Evolutionary conservation across 2,329 filamentous ascomycete species (phyloP), one percentile per base, ranked within the genome.

Genomic region (Fusarium drepaniforme): DNA sequence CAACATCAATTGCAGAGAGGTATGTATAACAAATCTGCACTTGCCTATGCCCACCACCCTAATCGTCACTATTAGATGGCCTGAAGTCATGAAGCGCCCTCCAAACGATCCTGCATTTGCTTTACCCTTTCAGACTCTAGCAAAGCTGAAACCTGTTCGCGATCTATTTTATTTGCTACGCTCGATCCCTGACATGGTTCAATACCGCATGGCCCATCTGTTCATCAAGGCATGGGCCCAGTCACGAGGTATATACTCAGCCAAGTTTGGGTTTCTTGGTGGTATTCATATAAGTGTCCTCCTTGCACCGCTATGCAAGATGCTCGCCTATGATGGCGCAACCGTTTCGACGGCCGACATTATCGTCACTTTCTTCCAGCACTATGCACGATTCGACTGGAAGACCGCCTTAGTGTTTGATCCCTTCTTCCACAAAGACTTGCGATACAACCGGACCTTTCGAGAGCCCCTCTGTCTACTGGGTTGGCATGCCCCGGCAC

Each of bases 261-360:
- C 90, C 2, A 90, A 87, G 58, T 93, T 93, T 75, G 92, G 92
- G 0, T 92, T 90, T 70, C 84, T 94, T 0, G 88, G 90, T 8
- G 91, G 91, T 5, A 89, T 93, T 23, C 91, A 93, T 74, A 89
- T 94, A 63, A 88, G 90, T 0, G 81, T 93, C 25, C 84, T 94
- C 78, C 83, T 94, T 11, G 86, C 89, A 0, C 87, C 89, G 18
- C 82, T 93, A 1, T 88, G 87, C 80, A 93, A 93, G 79, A 79
- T 88, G 25, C 79, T 90, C 6, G 82, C 84, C 33, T 80, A 81
- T 5, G 72, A 84, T 12, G 77, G 76, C 11, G 80, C 80, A 21
- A 63, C 78, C 0, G 77, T 87, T 1, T 86, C 87, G 0, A 84
- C 88, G 2, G 80, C 87, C 1, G 87, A 90, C 56, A 82, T 93